These are phyloP conservation scores for Rhynchospora pubera DNA, from an alignment of 176 grass and related monocot species.

Conservation along the genomic window DNA sequence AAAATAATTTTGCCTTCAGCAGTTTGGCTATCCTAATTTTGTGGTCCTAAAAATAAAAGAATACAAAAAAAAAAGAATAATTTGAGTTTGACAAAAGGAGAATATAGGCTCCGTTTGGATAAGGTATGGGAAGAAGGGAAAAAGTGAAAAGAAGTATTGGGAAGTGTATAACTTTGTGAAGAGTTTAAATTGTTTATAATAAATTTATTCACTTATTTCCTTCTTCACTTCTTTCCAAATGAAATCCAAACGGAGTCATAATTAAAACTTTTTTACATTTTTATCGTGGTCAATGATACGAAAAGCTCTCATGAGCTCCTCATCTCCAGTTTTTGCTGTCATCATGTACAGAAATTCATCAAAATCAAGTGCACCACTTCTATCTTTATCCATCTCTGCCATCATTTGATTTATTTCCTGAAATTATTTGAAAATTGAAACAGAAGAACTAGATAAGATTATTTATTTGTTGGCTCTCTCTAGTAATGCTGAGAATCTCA, in stretches of 20 bases:
- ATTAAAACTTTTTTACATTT: conserved; percentile 36
- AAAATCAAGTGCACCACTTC: conserved; percentile 71
- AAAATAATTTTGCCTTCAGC: background rate
- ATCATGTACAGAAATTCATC: conserved; percentile 85
- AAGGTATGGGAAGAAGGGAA: no score
- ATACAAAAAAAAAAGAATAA: background rate
- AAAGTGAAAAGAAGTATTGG: no score
- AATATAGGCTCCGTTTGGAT: no score
- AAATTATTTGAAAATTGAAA: background rate
- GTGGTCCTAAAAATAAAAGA: background rate
- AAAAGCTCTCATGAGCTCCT: conserved; percentile 68
- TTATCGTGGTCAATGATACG: conserved; percentile 61
- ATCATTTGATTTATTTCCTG: conserved; percentile 84
- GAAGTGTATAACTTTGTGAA: no score
- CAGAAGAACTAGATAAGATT: background rate
- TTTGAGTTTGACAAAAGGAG: no score
- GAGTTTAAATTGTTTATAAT: no score
- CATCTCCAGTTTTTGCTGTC: conserved; percentile 68
- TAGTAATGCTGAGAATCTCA: no score
- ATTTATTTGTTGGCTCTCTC: no score
- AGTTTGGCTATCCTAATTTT: background rate
- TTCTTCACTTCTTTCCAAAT: no score
- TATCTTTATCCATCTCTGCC: conserved; percentile 74
- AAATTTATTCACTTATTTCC: no score
- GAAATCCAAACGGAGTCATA: no score